Conservation (phyloP, 2,329 filamentous ascomycete species). For the Hawksworthiomyces lignivorus region DNA sequence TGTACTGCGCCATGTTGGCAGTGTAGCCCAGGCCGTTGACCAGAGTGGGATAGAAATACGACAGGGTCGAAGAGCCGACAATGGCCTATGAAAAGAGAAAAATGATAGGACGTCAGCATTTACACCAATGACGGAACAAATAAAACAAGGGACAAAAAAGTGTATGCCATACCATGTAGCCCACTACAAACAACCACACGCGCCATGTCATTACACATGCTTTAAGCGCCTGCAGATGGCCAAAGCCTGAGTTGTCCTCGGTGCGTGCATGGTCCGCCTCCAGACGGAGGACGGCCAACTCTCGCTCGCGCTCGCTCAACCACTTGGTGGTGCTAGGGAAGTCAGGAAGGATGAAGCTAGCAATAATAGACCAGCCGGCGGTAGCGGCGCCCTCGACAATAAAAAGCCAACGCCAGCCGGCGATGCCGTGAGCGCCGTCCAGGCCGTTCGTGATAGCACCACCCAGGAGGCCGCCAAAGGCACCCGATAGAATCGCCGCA, state of each 20-base stretch:
- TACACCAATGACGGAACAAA: too few species aligned
- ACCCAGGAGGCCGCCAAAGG: slow-evolving; percentile 53
- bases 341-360: slow-evolving; percentile 59
- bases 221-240: slow-evolving; percentile 19
- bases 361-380: slow-evolving; percentile 43
- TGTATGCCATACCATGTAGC: too few species aligned
- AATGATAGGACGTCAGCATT: too few species aligned
- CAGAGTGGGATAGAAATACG: slow-evolving; percentile 5
- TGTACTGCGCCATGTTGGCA: slow-evolving; percentile 15
- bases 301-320: slow-evolving; percentile 52
- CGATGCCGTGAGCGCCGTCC: slow-evolving; percentile 40
- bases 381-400: slow-evolving; percentile 49
- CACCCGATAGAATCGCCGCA: slow-evolving; percentile 58
- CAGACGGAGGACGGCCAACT: slow-evolving; percentile 56
- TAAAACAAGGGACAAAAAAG: too few species aligned
- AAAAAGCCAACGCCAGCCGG: slow-evolving; percentile 40
- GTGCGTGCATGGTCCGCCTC: too few species aligned
- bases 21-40: slow-evolving; percentile 15
- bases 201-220: slow-evolving; percentile 29
- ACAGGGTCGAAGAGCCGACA: slow-evolving; percentile 20
- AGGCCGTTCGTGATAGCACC: slow-evolving; percentile 48
- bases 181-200: slow-evolving; percentile 31
- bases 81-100: too few species aligned
- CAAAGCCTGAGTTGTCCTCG: slow-evolving; percentile 42
- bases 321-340: slow-evolving; percentile 55